Percentiles rank a stretch among this genome's conserved stretches.
Conservation (phyloP, 2,329 filamentous ascomycete species). For the Cordyceps pruinosa region DNA sequence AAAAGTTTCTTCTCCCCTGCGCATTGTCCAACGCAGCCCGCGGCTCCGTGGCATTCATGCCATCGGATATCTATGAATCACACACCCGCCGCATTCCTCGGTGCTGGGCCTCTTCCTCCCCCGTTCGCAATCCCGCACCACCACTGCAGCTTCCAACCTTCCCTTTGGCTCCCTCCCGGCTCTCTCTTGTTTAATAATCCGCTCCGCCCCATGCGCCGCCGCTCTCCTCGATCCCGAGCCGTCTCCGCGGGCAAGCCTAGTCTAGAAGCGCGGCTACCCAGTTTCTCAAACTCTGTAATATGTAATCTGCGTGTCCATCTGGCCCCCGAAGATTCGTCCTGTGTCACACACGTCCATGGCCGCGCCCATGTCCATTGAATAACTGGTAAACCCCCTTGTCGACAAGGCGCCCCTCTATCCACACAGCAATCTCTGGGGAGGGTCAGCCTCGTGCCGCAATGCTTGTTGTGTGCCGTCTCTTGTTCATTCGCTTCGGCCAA, state of each 20-base stretch:
- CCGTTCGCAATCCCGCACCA: no score
- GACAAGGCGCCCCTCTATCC: not conserved
- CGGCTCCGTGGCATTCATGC: not conserved
- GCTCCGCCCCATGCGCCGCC: not conserved
- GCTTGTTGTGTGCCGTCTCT: not conserved
- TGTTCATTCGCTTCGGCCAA: conserved; percentile 1
- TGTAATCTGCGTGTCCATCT: not conserved
- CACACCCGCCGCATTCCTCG: not conserved
- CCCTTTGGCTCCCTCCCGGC: not conserved
- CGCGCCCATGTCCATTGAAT: not conserved
- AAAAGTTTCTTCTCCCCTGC: not conserved
- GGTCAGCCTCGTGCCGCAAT: conserved; percentile 6
- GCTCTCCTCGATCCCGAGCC: not conserved
- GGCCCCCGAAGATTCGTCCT: not conserved
- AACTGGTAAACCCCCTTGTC: not conserved
- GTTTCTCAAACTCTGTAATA: not conserved
- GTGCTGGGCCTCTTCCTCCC: not conserved
- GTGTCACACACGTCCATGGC: not conserved
- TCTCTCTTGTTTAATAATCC: not conserved
- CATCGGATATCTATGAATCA: not conserved
- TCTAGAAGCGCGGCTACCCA: not conserved
- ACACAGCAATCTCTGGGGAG: conserved; percentile 2
- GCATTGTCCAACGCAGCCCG: not conserved
- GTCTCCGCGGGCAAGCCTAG: not conserved
- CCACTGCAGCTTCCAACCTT: not conserved